Evolutionary conservation across 352 stramenopile species (phyloP).

Genomic region (Phytophthora pseudosyringae): DNA sequence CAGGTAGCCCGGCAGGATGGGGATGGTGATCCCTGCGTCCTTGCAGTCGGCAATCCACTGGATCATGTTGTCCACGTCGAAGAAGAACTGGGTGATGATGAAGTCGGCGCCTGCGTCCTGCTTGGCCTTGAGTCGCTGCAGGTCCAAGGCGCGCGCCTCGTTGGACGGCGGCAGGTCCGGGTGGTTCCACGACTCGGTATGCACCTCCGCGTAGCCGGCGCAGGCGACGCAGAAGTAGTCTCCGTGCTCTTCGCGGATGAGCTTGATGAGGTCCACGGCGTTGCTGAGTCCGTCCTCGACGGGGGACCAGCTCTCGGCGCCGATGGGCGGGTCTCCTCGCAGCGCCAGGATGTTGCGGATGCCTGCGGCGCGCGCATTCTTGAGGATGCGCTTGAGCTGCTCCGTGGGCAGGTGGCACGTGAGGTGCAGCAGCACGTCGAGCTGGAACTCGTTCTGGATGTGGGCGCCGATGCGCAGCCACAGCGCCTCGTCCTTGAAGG

Average conservation of each 20-base stretch:
- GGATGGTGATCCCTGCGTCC: slow-evolving; percentile 92
- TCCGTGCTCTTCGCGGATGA: slow-evolving; percentile 96
- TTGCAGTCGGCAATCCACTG: slow-evolving; percentile 96
- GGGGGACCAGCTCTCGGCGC: slow-evolving; percentile 85
- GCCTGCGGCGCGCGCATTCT: slow-evolving; percentile 73
- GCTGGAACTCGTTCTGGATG: slow-evolving; percentile 87
- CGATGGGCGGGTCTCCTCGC: slow-evolving; percentile 95
- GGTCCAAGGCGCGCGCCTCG: slow-evolving; percentile 85
- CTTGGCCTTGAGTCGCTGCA: slow-evolving; percentile 98
- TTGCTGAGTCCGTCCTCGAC: slow-evolving; percentile 93
- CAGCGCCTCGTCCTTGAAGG: slow-evolving; percentile 89
- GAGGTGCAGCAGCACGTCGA: slow-evolving; percentile 83
- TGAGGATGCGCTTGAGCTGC: slow-evolving; percentile 66
- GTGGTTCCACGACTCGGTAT: slow-evolving; percentile 88
- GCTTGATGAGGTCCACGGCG: slow-evolving; percentile 96
- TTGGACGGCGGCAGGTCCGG: slow-evolving; percentile 82
- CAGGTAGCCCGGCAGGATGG: slow-evolving; percentile 95
- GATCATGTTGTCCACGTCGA: slow-evolving; percentile 97
- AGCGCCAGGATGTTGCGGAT: slow-evolving; percentile 99
- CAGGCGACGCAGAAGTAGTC: slow-evolving; percentile 98
- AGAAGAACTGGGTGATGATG: slow-evolving; percentile 99
- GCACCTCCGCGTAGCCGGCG: slow-evolving; percentile 97
- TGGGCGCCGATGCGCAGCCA: slow-evolving; percentile 91
- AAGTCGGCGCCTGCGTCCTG: slow-evolving; percentile 97
- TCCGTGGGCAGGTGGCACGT: slow-evolving; percentile 81